Evolutionary conservation across 2,329 filamentous ascomycete species (phyloP), one percentile per base, ranked within the genome.

Genomic region (Xylariaceae sp.): DNA sequence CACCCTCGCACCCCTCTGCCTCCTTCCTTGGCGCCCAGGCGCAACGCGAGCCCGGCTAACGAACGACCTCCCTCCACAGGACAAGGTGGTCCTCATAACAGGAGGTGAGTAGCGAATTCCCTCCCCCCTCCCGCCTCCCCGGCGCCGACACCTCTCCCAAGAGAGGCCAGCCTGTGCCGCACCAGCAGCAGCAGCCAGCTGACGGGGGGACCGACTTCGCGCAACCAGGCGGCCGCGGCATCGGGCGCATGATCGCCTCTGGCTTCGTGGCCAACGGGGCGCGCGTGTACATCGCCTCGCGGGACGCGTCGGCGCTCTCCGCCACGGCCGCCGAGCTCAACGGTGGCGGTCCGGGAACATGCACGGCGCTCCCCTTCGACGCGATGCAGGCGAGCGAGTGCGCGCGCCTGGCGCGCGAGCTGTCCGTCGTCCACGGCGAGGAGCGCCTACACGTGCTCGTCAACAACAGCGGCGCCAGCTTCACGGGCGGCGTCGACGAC

Each of bases 191-290:
- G n/a, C n/a, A n/a, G n/a, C n/a, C n/a, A n/a, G n/a, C n/a, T n/a
- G n/a, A n/a, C n/a, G n/a, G n/a, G n/a, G n/a, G 4, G 12, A 11
- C 27, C 8, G 19, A 19, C n/a, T n/a, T 4, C 29, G 6, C 34
- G 58, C 17, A 12, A 27, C 5, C 30, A 46, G 63, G 70, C 33
- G 70, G 67, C 29, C 73, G 79, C 51, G 77, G 77, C 43, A 74
- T 82, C 42, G 78, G 78, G 12, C 72, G 71, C 38, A 82, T 82
- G 77, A 82, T 83, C 42, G 72, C 74, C 19, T 64, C 76, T 36
- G 78, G 75, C 37, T 81, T 78, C 57, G 66, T 80, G n/a, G 53
- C 64, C 36, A 80, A 79, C 56, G 75, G 77, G 36, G 71, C 71
- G 23, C 73, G 64, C 32, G 77, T 82, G 12, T 82, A 81, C 64